A percentile compares a stretch with the other conserved stretches of the same genome.
Conservation (phyloP, 495 filamentous ascomycete species). For the Aspergillus nanangensis region DNA sequence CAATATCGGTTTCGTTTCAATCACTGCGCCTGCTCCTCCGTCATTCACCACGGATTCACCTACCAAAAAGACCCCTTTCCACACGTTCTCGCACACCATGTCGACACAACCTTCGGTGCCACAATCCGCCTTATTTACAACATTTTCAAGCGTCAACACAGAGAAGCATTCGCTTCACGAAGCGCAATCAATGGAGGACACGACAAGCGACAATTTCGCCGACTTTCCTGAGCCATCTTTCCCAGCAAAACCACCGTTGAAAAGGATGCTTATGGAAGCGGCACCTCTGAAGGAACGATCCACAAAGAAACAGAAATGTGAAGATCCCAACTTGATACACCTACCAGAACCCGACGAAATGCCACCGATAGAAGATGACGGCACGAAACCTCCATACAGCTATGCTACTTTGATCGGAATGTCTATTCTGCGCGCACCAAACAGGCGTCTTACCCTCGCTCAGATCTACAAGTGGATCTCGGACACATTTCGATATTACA, state of each 20-base stretch:
- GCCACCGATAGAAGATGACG: slow-evolving; percentile 79
- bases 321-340: slow-evolving; percentile 41
- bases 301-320: slow-evolving; percentile 55
- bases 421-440: slow-evolving; percentile 86
- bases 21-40: slow-evolving; percentile 64
- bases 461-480: slow-evolving; percentile 99
- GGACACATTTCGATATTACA: slow-evolving; percentile 86
- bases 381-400: slow-evolving; percentile 82
- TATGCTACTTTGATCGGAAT: slow-evolving; percentile 97
- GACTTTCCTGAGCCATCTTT: slow-evolving; percentile 53
- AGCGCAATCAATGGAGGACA: slow-evolving; percentile 49
- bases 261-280: slow-evolving; percentile 68
- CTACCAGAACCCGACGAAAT: slow-evolving; percentile 73
- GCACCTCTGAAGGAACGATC: slow-evolving; percentile 68
- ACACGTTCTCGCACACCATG: slow-evolving; percentile 38
- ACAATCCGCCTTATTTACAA: slow-evolving; percentile 61
- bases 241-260: slow-evolving; percentile 55
- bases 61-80: slow-evolving; percentile 66
- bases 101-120: slow-evolving; percentile 52
- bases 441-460: slow-evolving; percentile 80
- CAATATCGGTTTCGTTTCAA: slow-evolving; percentile 52
- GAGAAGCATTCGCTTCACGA: slow-evolving; percentile 54
- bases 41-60: slow-evolving; percentile 79
- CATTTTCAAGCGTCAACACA: slow-evolving; percentile 48
- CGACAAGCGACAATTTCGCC: slow-evolving; percentile 45